A percentile compares a stretch with the other conserved stretches of the same genome.
phyloP scores from a whole-genome alignment of 1,284 basidiomycete genomes.

The Cutaneotrichosporon cutaneum region DNA sequence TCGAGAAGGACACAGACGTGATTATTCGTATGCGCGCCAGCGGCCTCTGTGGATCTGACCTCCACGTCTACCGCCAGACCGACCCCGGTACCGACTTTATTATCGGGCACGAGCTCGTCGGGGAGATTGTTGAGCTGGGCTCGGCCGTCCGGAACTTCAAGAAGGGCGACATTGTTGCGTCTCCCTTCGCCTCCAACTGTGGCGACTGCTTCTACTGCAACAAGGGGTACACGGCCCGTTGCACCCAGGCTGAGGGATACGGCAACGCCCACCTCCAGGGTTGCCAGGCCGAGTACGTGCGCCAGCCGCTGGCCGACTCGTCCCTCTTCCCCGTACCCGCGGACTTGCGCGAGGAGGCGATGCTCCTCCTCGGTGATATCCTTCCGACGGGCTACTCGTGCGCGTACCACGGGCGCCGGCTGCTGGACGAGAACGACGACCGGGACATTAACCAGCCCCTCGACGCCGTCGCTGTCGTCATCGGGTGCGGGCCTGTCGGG shows the following conservation, averaged over 20 bases:
- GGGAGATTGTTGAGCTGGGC: conserved; percentile 73
- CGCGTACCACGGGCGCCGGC: conserved; percentile 41
- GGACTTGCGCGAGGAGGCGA: conserved; percentile 40
- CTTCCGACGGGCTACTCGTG: conserved; percentile 53
- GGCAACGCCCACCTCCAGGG: conserved; percentile 33
- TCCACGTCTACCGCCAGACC: conserved; percentile 71
- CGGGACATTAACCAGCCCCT: conserved; percentile 23
- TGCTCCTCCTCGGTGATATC: conserved; percentile 54
- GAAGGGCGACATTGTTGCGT: conserved; percentile 75
- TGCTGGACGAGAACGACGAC: conserved; percentile 40
- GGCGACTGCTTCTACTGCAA: conserved; percentile 60
- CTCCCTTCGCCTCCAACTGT: conserved; percentile 73
- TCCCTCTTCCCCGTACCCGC: conserved; percentile 51
- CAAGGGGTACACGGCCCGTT: conserved; percentile 69
- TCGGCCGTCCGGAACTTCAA: conserved; percentile 64
- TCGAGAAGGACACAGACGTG: neutral
- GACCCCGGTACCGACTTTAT: conserved; percentile 41
- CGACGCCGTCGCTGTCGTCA: conserved; percentile 44
- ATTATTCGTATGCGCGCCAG: neutral
- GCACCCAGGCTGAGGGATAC: conserved; percentile 60
- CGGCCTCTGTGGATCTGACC: conserved; percentile 58
- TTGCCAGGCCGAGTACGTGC: too few relatives aligned
- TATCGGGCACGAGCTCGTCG: conserved; percentile 77
- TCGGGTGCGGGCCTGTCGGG: conserved; percentile 55
- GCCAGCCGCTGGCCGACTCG: too few relatives aligned